Base-by-base conservation (phyloP, 2,329 filamentous ascomycete species). In the Sclerotinia spermophila region DNA sequence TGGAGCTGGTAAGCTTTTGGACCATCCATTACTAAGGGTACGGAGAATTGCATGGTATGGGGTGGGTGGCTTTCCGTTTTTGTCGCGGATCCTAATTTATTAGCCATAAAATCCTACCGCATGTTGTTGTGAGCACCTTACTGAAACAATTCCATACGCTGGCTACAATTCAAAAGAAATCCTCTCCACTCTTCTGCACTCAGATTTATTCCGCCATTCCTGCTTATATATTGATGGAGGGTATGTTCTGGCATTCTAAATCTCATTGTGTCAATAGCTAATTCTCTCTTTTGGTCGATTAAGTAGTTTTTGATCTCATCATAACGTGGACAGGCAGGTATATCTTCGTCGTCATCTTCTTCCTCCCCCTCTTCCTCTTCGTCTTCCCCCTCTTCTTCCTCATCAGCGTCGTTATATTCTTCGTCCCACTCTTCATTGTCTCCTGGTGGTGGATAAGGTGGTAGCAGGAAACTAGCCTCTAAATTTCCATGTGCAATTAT, bases 221-320 rank as follows among this genome's bases (percentile, higher is more conserved):
- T 66, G 35, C 51, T 17, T 56, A 70, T 70, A 13, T 70, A 66
- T 38, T 56, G 21, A 24, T 48, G 35, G 13, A 70, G 21, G 10
- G 59, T 42, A 56, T 66, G 68, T 30, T 70, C 68, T 56, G 68
- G 68, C 17, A 70, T 66, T 45, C 24, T 55, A 21, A 70, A 70
- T 40, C 27, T 45, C 68, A 70, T 66, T 27, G 68, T 70, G 13
- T 70, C 60, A 13, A 70, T 42, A 33, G 68, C 68, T 30, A 70
- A 24, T 38, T 53, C 60, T 38, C 42, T 61, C 10, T 40, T 55
- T 15, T 70, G 45, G 11, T 33, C 33, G 38, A 42, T 58, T 1
- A 70, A 19, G 19, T 70, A 66, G 24, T 24, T 40, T 40, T 45
- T 66, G 27, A 70, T 64, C 40, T 70, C 48, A 3, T 70, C 61